Conservation (phyloP, 345 rosid species). For the Pistacia vera region DNA sequence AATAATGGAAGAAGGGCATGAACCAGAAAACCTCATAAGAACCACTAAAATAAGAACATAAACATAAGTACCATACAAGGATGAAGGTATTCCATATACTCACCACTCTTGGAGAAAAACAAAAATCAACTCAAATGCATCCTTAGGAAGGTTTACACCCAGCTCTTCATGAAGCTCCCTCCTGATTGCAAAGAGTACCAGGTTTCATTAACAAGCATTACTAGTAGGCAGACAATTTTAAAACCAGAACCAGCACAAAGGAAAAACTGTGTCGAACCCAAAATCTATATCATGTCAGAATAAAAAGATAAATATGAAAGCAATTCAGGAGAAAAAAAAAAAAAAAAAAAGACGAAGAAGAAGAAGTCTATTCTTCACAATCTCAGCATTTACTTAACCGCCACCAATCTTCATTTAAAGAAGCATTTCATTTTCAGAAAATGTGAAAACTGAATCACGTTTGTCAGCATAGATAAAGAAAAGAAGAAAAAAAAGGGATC, state of each 20-base stretch:
- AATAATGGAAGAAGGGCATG: not conserved
- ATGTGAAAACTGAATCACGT: not conserved
- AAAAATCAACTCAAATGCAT: conserved; percentile 84
- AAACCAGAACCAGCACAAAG: not conserved
- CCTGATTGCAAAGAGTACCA: conserved; percentile 39
- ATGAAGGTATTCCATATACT: conserved; percentile 24
- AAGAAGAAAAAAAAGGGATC: not conserved
- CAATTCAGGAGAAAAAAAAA: not conserved
- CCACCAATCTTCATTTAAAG: not conserved
- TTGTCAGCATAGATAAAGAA: not conserved
- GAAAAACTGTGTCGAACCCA: not conserved
- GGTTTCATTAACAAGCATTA: conserved; percentile 9
- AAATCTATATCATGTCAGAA: not conserved
- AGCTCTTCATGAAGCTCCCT: conserved; percentile 95
- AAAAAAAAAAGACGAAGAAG: not conserved
- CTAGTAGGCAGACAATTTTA: conserved; percentile 6
- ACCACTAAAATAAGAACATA: not conserved
- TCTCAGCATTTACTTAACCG: not conserved
- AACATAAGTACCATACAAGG: not conserved
- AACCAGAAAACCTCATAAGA: not conserved
- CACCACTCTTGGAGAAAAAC: conserved; percentile 80
- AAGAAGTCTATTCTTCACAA: not conserved
- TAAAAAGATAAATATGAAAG: not conserved
- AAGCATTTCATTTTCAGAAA: not conserved
- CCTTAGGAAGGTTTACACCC: conserved; percentile 77